Evolutionary conservation across 257 asterid genomes (phyloP), one percentile per base, ranked within the genome.

Genomic region (Jacaranda copaia): DNA sequence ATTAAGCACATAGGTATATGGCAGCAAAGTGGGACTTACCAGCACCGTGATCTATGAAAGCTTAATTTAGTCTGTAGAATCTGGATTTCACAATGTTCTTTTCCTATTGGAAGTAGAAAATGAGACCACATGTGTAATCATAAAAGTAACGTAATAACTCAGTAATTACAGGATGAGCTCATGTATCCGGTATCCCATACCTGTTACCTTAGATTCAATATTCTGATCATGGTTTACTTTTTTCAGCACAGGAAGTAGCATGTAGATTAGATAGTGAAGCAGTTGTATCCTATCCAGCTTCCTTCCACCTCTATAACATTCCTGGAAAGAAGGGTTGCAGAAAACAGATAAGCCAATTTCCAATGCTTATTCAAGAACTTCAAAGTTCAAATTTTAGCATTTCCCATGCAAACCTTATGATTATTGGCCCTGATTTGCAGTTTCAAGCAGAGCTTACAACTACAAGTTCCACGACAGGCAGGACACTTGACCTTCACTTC

Each of bases 221-320:
- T 49, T 73, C 85, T 93, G 98, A 56, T 88, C 92, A 77, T 20
- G 80, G 79, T 91, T 96, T 18, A 93, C 55, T 81, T 85, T 89
- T 78, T 88, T 89, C 77, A 96, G 89, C 66, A 90, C 88, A 1
- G 99, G 98, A 85, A 90, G 93, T 81, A 96, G 97, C 87, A 76
- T 73, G 82, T 77, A 77, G 61, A 92, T 85, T 79, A 92, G 86
- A 87, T 96, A 91, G 53, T 84, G 88, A 82, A 96, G 94, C 79
- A 92, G 76, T 42, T 86, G 89, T 55, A 81, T 84, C 78, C 83
- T 87, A 75, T 80, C 90, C 72, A 83, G 82, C 84, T 85, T 88
- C 81, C 77, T 86, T 86, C 82, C 89, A 56, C 81, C 93, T 77
- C 87, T 81, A 65, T 65, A 72, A 56, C 78, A 79, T 51, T 86